Conservation (phyloP, 116 monocot species). For the Posidonia oceanica region DNA sequence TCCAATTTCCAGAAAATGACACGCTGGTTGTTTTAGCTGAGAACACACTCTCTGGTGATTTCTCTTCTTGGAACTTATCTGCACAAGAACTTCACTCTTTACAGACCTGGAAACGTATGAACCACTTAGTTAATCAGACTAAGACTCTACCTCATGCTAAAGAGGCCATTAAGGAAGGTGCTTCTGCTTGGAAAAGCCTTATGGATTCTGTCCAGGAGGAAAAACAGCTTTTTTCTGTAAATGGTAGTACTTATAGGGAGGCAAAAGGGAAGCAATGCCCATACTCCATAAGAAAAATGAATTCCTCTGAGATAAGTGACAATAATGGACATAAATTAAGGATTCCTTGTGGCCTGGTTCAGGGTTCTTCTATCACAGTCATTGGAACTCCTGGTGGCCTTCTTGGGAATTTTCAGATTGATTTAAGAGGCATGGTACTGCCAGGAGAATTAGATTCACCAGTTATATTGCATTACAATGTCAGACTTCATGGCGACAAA, state of each 20-base stretch:
- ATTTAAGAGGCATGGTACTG: conserved; percentile 52
- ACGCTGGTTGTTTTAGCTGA: conserved; percentile 37
- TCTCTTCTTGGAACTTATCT: conserved; percentile 43
- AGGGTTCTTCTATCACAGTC: conserved; percentile 88
- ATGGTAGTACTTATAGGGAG: conserved; percentile 27
- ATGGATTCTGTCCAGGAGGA: conserved; percentile 53
- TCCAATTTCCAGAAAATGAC: conserved; percentile 30
- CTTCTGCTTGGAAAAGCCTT: conserved; percentile 58
- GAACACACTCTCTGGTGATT: conserved; percentile 27
- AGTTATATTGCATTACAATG: conserved; percentile 81
- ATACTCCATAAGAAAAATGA: conserved; percentile 81
- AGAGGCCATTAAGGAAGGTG: conserved; percentile 77
- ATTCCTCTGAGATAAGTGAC: conserved; percentile 39
- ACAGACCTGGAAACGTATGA: conserved; percentile 71
- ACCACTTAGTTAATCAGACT: conserved; percentile 30
- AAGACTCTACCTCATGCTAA: conserved; percentile 53
- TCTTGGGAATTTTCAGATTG: conserved; percentile 76
- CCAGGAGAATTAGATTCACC: conserved; percentile 94
- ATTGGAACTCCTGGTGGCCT: conserved; percentile 79
- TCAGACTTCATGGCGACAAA: conserved; percentile 82
- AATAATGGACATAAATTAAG: conserved; percentile 37
- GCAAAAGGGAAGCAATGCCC: conserved; percentile 69
- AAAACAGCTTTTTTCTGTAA: conserved; percentile 22
- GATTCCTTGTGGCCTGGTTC: conserved; percentile 89
- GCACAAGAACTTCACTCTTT: conserved; percentile 36